These are phyloP conservation scores for Naganishia vaughanmartiniae DNA, from an alignment of 768 basidiomycete species.

Conservation along the genomic window DNA sequence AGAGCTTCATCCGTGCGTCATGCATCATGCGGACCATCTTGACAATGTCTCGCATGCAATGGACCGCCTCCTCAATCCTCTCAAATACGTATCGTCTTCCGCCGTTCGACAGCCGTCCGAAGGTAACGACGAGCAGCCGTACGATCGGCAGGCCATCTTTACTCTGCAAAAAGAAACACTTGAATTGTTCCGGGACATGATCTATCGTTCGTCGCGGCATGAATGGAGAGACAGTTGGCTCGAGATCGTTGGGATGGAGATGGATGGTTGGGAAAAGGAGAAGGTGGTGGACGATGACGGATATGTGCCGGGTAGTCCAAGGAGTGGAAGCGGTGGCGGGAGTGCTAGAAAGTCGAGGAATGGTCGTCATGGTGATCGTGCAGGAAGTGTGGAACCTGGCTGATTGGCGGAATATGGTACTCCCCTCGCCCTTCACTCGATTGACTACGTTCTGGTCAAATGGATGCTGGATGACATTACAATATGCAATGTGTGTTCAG, in stretches of 20 bases:
- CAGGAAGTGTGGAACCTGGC: constrained; percentile 15
- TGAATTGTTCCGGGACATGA: constrained; percentile 17
- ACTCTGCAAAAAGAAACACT: constrained; percentile 22
- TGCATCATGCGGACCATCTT: constrained; percentile 16
- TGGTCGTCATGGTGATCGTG: constrained; percentile 17
- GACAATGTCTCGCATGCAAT: background rate
- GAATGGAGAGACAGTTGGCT: constrained; percentile 17
- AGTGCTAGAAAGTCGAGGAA: constrained; percentile 16
- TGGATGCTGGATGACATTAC: background rate
- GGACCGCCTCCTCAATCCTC: constrained; percentile 14
- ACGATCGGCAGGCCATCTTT: constrained; percentile 13
- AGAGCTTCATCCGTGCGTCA: constrained; percentile 5
- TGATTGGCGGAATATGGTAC: background rate
- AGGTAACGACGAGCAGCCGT: background rate
- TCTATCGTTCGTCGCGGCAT: constrained; percentile 9
- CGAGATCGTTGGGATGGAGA: constrained; percentile 20
- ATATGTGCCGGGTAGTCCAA: constrained; percentile 1
- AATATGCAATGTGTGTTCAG: background rate
- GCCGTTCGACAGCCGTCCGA: background rate
- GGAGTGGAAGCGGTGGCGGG: constrained; percentile 4
- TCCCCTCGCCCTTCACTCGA: too few species aligned
- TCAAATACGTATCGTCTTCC: constrained; percentile 2
- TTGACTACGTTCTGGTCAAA: background rate
- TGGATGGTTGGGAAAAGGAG: constrained; percentile 23
- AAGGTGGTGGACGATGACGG: constrained; percentile 5